A percentile compares a stretch with the other conserved stretches of the same genome.
phyloP scores from a whole-genome alignment of 768 basidiomycete species.

The Coprinopsis cinerea region DNA sequence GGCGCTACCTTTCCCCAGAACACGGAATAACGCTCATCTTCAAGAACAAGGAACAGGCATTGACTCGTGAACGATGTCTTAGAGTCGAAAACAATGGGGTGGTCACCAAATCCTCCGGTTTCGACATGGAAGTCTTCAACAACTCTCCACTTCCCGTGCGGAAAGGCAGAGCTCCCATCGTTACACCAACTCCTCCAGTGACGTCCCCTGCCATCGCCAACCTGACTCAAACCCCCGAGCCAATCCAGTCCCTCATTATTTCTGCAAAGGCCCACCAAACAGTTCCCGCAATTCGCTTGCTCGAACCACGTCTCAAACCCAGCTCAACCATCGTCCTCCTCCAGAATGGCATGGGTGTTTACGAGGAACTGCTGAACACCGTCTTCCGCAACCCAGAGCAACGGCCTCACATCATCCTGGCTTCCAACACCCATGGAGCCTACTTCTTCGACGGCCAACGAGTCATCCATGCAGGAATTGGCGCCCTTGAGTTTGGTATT shows the following conservation, averaged over 20 bases:
- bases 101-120: conserved; percentile 35
- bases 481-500: conserved; percentile 72
- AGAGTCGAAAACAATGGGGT: conserved; percentile 47
- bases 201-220: conserved; percentile 5
- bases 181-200: neutral
- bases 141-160: neutral
- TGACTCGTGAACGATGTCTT: conserved; percentile 29
- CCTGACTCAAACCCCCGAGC: conserved; percentile 2
- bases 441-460: conserved; percentile 45
- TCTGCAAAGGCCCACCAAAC: conserved; percentile 75
- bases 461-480: conserved; percentile 66
- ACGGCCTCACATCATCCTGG: conserved; percentile 83
- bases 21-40: conserved; percentile 68
- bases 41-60: conserved; percentile 38
- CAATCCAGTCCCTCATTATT: conserved; percentile 58
- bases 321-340: conserved; percentile 85
- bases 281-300: conserved; percentile 44
- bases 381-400: conserved; percentile 67
- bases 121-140: conserved; percentile 44
- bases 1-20: conserved; percentile 43
- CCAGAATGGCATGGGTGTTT: conserved; percentile 92
- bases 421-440: conserved; percentile 77
- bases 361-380: conserved; percentile 63
- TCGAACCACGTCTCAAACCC: conserved; percentile 58
- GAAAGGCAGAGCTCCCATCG: conserved; percentile 7